Base-by-base conservation (phyloP, 2,329 filamentous ascomycete species). In the Nothophoma quercina region DNA sequence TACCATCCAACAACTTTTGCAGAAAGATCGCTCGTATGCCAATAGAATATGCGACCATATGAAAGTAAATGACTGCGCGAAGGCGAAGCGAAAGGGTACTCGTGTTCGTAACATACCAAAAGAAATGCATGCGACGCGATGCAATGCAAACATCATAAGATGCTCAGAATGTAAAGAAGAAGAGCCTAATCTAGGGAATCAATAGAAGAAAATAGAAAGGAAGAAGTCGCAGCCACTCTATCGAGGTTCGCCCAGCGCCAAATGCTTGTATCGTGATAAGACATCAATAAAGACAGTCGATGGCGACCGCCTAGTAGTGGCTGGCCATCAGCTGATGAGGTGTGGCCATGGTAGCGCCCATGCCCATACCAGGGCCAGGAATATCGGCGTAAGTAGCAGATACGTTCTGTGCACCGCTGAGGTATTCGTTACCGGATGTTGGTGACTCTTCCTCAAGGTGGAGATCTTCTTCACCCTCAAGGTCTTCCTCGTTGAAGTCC, bases 381-480 rank as follows among this genome's bases (percentile, higher is more conserved):
- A 75, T 71, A 50, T 75, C 72, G 47, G 67, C 62, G 49, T 75
- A 67, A 9, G 71, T 69, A 5, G 59, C 57, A 3, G 68, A 61
- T 13, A 74, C 67, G 53, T 68, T 64, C 29, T 65, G 61, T 19
- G 67, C 53, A 40, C 52, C 45, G 25, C 61, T 55, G 46, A 75
- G 63, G 70, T 89, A 90, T 47, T 85, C 85, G 60, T 82, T 79
- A 60, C 89, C 86, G 0, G 88, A 90, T 39, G 83, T 86, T 13
- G 90, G 89, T 10, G 89, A 92, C n/a, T 88, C 86, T 15, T 88
- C 86, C 59, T 91, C 90, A 22, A 93, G 83, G 44, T 89, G 88
- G 48, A 93, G 86, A 23, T 95, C 90, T 61, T 96, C 91, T 55
- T 93, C 91, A 47, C 95, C 90, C 68, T 96, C 91, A 63, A 93